Evolutionary conservation across 2,329 filamentous ascomycete genomes (phyloP), one percentile per base, ranked within the genome.

Genomic region (Curvularia sp.): DNA sequence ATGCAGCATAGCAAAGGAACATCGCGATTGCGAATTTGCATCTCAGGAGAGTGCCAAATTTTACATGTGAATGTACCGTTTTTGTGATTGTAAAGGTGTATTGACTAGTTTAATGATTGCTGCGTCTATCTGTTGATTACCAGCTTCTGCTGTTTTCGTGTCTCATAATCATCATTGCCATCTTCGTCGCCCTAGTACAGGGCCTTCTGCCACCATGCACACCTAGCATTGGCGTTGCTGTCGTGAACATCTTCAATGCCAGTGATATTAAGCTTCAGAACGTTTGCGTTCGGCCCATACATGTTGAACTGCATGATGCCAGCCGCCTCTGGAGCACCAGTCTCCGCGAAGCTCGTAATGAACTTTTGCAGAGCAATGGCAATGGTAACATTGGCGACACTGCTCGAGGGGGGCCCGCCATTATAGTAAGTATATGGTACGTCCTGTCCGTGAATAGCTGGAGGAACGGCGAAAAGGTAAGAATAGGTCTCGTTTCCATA

Each of bases 171-270:
- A 21, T 49, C 46, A 23, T 8, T 13, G n/a, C 18, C 49, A 36
- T 36, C 5, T 42, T 49, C 39, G 49, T 53, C 12, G 41, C n/a
- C 50, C 68, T 54, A 70, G 59, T 78, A 82, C 55, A 81, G 63
- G 28, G 73, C 80, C 68, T 81, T 79, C 74, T 85, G 82, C 84
- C 83, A 86, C 76, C 78, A 86, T 53, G 74, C 71, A 70, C 84
- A 86, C 62, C 84, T 76, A 41, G 66, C 65, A 64, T 82, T 83
- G 9, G 78, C 78, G 55, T 80, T 79, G 10, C 75, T 74, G 71
- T 86, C 84, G 57, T 60, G 74, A 36, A 75, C 69, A 56, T 78
- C 70, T 25, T 68, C 74, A 32, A 83, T 81, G 9, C 74, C 74
- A 1, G 73, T 74, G 9, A 77, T 70, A 36, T 79, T 79, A 36